Percentiles rank a stretch among this genome's conserved stretches.
Evolutionary conservation across 1,284 basidiomycete species (phyloP).

Genomic region (Leccinum ponderosum): DNA sequence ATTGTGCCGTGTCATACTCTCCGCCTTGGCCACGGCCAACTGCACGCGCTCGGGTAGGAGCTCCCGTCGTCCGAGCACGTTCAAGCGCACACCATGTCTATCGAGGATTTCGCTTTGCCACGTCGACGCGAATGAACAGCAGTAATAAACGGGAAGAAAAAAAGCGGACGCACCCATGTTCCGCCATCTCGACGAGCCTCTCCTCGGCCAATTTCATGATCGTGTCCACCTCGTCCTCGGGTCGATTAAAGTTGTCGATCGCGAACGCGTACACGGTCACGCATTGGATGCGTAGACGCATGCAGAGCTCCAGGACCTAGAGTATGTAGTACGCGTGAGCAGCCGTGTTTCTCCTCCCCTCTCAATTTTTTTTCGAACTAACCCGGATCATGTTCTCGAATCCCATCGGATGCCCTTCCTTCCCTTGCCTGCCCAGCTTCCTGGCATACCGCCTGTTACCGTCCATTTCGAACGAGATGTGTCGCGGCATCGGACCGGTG

Average conservation of each 20-base stretch:
- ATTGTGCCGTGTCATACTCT: constrained; percentile 79
- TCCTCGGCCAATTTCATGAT: constrained; percentile 70
- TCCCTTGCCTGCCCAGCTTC: constrained; percentile 60
- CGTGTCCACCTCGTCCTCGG: constrained; percentile 82
- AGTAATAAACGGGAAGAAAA: background rate
- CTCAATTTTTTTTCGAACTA: constrained; percentile 36
- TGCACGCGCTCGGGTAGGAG: constrained; percentile 82
- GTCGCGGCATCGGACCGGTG: constrained; percentile 84
- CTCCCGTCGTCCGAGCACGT: constrained; percentile 77
- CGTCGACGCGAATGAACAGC: background rate
- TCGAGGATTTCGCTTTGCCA: constrained; percentile 72
- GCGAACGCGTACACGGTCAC: constrained; percentile 97
- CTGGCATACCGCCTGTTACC: constrained; percentile 94
- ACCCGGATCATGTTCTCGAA: constrained; percentile 84
- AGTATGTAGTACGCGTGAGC: background rate
- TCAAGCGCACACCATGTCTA: constrained; percentile 81
- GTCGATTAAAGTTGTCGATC: constrained; percentile 97
- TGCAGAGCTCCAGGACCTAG: constrained; percentile 83
- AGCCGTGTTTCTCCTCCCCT: background rate
- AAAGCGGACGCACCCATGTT: constrained; percentile 56
- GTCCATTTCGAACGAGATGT: constrained; percentile 98
- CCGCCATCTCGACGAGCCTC: background rate
- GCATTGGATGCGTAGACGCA: constrained; percentile 75
- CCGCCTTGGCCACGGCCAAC: constrained; percentile 71
- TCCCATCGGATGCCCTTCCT: constrained; percentile 84